These are phyloP conservation scores for Hemileccinum impolitum DNA, from an alignment of 768 basidiomycete genomes.

Conservation along the genomic window DNA sequence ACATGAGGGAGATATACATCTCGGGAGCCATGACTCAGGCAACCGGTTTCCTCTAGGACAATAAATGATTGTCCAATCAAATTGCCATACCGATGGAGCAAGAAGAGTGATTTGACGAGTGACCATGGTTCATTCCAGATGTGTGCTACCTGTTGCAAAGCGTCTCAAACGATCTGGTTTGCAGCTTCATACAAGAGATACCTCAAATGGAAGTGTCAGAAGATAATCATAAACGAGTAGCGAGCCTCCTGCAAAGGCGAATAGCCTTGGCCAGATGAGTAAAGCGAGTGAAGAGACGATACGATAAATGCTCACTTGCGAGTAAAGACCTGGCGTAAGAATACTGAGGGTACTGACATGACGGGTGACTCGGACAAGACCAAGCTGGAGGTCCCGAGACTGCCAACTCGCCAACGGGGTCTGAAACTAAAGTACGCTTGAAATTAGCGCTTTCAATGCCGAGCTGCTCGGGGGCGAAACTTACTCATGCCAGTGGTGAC, in stretches of 20 bases:
- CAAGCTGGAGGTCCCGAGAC: neutral
- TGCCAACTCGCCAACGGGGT: too few species aligned
- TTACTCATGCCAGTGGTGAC: neutral
- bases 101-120: slow-evolving; percentile 9
- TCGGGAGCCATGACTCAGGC: slow-evolving; percentile 12
- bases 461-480: neutral
- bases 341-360: neutral
- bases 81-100: slow-evolving; percentile 13
- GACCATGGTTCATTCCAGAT: slow-evolving; percentile 18
- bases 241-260: slow-evolving; percentile 16
- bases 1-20: neutral
- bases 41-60: slow-evolving; percentile 21
- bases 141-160: slow-evolving; percentile 9
- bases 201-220: slow-evolving; percentile 27
- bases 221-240: slow-evolving; percentile 27
- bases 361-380: neutral
- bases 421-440: too few species aligned
- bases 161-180: neutral
- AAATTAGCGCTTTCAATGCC: neutral
- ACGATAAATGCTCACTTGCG: neutral
- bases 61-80: slow-evolving; percentile 20
- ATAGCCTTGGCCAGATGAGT: slow-evolving; percentile 2
- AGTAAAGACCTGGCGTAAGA: neutral
- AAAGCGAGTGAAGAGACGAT: neutral
- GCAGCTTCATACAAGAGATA: neutral